A percentile compares a stretch with the other conserved stretches of the same genome.
phyloP scores from a whole-genome alignment of 306 rosid species.

The Trichosanthes truncata region DNA sequence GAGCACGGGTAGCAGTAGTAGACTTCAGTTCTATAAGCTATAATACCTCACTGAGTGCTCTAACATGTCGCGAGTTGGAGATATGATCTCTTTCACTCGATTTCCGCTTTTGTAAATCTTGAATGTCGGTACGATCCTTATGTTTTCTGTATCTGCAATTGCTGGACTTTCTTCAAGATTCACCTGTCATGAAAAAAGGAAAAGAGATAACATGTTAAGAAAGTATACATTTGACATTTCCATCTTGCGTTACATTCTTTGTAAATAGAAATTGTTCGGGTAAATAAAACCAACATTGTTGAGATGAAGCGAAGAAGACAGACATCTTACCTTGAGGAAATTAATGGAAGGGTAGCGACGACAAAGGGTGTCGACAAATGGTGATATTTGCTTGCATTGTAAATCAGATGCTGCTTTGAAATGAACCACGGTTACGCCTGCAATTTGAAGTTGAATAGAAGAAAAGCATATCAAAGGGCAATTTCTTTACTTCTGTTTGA shows the following conservation, averaged over 20 bases:
- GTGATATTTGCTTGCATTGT: conserved; percentile 68
- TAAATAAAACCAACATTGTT: not conserved
- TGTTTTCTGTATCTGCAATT: conserved; percentile 60
- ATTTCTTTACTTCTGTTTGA: not conserved
- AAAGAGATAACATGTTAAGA: conserved; percentile 11
- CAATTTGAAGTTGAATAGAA: conserved; percentile 7
- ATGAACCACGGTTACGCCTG: conserved; percentile 81
- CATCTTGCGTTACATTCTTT: not conserved
- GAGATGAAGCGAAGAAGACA: not conserved
- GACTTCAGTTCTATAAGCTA: conserved; percentile 43
- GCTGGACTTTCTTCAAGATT: conserved; percentile 49
- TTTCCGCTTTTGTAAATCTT: conserved; percentile 88
- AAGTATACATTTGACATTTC: not conserved
- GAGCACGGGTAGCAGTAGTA: conserved; percentile 19
- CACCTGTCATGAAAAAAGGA: conserved; percentile 44
- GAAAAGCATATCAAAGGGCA: not conserved
- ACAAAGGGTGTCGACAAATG: conserved; percentile 64
- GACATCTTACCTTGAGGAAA: conserved; percentile 66
- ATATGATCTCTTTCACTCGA: conserved; percentile 70
- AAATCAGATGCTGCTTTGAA: conserved; percentile 57
- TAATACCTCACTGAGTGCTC: conserved; percentile 92
- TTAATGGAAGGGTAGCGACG: conserved; percentile 72
- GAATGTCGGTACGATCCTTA: conserved; percentile 86
- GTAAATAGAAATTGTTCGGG: not conserved
- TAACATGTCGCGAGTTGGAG: conserved; percentile 78